A percentile compares a stretch with the other conserved stretches of the same genome.
Conservation (phyloP, 2,329 filamentous ascomycete genomes). For the Pseudogymnoascus sp. region DNA sequence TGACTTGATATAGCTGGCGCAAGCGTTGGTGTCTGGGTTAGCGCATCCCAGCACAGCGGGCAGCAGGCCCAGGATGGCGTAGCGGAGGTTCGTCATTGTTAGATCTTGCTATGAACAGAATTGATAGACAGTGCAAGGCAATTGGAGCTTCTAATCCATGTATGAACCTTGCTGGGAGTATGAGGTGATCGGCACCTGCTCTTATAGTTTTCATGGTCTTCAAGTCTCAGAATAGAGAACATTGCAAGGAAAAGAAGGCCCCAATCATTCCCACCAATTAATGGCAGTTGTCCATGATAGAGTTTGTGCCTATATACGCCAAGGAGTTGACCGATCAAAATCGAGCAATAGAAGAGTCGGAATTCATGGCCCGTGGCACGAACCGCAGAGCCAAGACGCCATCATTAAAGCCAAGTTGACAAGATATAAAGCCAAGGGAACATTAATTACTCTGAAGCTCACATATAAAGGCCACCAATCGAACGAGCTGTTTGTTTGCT, state of each 20-base stretch:
- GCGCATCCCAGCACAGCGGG: neutral
- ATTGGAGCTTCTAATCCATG: neutral
- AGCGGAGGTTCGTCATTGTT: neutral
- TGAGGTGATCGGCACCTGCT: neutral
- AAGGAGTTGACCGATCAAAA: neutral
- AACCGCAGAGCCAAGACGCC: neutral
- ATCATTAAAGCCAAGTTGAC: neutral
- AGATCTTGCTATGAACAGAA: neutral
- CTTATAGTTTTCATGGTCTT: neutral
- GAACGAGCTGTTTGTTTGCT: neutral
- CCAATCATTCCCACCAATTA: neutral
- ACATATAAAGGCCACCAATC: constrained; percentile 6
- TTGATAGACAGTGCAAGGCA: neutral
- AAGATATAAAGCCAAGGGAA: neutral
- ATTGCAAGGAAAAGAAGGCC: neutral
- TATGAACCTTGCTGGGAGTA: neutral
- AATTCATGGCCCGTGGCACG: neutral
- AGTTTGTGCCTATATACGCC: neutral
- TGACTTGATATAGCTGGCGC: neutral
- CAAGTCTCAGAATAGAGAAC: neutral
- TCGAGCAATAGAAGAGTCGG: neutral
- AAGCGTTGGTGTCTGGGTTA: neutral
- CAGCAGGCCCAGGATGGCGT: neutral
- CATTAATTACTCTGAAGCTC: neutral
- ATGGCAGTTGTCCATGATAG: neutral